Conservation (phyloP, 208 protist species). For the Naegleria gruberi region DNA sequence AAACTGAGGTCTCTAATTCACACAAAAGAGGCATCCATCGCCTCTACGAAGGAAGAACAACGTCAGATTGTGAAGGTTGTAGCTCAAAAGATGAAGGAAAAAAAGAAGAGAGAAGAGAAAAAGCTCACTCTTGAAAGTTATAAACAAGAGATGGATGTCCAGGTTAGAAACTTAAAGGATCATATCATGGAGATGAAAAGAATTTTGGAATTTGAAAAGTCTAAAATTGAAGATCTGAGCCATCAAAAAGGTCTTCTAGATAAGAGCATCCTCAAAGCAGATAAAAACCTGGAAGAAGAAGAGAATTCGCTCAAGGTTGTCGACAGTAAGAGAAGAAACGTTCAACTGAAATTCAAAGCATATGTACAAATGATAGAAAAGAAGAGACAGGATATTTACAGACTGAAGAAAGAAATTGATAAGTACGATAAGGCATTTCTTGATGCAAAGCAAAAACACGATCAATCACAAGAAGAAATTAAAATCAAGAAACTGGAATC, state of each 20-base stretch:
- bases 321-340: not conserved
- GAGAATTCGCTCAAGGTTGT: not conserved
- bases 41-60: not conserved
- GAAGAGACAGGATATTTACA: not conserved
- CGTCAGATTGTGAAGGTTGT: not conserved
- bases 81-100: not conserved
- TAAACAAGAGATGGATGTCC: not conserved
- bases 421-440: conserved; percentile 40
- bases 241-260: not conserved
- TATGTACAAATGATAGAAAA: not conserved
- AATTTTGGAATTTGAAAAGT: not conserved
- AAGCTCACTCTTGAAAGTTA: not conserved
- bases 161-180: not conserved
- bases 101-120: not conserved
- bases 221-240: not conserved
- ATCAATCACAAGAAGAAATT: conserved; percentile 52
- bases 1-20: not conserved
- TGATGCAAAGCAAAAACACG: conserved; percentile 40
- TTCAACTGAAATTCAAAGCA: not conserved
- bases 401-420: conserved; percentile 43
- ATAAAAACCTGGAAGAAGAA: not conserved
- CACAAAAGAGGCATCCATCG: not conserved
- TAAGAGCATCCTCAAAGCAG: not conserved
- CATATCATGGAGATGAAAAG: not conserved
- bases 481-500: conserved; percentile 51